These are phyloP conservation scores for Fomitopsis schrenkii DNA, from an alignment of 1,284 basidiomycete species.

Conservation along the genomic window DNA sequence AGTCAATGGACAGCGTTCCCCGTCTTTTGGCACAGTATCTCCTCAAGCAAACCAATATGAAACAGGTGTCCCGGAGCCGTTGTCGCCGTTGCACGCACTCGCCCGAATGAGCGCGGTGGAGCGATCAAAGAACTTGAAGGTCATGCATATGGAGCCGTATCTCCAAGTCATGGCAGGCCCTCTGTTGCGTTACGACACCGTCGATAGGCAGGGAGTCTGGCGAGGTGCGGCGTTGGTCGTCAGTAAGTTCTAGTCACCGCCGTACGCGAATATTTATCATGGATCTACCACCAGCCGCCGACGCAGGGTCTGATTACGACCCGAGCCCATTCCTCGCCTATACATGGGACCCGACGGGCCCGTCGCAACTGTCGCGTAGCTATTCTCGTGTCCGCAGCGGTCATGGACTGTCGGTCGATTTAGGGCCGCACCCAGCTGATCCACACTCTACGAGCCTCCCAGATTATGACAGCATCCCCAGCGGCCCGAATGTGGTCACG, in stretches of 20 bases:
- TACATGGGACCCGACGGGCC: conserved; percentile 61
- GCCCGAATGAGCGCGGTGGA: conserved; percentile 58
- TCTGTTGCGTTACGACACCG: conserved; percentile 88
- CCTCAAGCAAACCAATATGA: conserved; percentile 5
- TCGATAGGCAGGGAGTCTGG: conserved; percentile 76
- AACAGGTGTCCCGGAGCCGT: conserved; percentile 5
- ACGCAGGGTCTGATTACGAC: conserved; percentile 77
- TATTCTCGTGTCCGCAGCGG: conserved; percentile 13
- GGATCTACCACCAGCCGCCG: conserved; percentile 49
- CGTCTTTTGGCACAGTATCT: background rate
- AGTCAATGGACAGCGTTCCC: background rate
- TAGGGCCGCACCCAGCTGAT: conserved; percentile 70
- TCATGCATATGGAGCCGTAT: conserved; percentile 66
- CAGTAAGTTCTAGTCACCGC: conserved; percentile 42
- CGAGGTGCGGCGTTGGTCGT: conserved; percentile 85
- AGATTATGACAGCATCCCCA: conserved; percentile 18
- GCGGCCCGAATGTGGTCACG: conserved; percentile 33
- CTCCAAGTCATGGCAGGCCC: conserved; percentile 85
- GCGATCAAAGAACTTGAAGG: conserved; percentile 50
- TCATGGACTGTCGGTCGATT: conserved; percentile 42
- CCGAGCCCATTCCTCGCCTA: conserved; percentile 75
- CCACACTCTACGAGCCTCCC: conserved; percentile 32
- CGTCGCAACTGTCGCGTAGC: conserved; percentile 13
- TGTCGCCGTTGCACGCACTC: conserved; percentile 30
- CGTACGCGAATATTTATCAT: background rate